phyloP scores from a whole-genome alignment of 2,329 filamentous ascomycete genomes.

The Rachicladosporium sp. region DNA sequence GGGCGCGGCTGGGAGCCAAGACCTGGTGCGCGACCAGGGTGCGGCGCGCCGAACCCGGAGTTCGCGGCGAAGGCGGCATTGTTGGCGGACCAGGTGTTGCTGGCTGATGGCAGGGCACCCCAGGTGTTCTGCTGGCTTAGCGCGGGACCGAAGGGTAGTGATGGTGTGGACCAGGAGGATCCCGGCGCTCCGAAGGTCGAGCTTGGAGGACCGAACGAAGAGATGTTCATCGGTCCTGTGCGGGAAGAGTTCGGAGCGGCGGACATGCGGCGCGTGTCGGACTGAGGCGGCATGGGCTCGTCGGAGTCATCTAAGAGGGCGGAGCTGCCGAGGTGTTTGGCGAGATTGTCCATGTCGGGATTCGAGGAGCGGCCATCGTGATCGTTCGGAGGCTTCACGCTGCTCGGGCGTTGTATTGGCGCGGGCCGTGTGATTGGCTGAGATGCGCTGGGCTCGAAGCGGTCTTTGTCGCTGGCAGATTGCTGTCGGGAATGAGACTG shows the following conservation, averaged over 20 bases:
- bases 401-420: conserved; percentile 79
- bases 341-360: conserved; percentile 39
- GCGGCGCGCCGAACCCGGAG: conserved; percentile 38
- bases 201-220: conserved; percentile 10
- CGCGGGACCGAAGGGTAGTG: conserved; percentile 27
- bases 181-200: conserved; percentile 14
- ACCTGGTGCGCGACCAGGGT: conserved; percentile 17
- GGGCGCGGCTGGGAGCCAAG: conserved; percentile 34
- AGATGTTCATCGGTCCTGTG: conserved; percentile 20
- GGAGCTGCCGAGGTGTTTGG: conserved; percentile 72
- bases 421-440: conserved; percentile 62
- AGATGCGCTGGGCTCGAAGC: conserved; percentile 48
- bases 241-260: conserved; percentile 19
- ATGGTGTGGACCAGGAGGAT: conserved; percentile 32
- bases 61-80: conserved; percentile 30
- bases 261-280: conserved; percentile 25
- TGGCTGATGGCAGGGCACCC: conserved; percentile 26
- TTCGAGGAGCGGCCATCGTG: conserved; percentile 30
- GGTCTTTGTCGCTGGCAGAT: conserved; percentile 46
- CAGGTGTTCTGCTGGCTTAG: conserved; percentile 24
- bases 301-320: conserved; percentile 66
- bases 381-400: conserved; percentile 45
- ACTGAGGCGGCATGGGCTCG: conserved; percentile 42
- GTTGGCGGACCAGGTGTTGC: conserved; percentile 14
- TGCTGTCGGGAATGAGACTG: conserved; percentile 59